Conservation (phyloP, 805 yeast genomes). For the Starmerella stellata region DNA sequence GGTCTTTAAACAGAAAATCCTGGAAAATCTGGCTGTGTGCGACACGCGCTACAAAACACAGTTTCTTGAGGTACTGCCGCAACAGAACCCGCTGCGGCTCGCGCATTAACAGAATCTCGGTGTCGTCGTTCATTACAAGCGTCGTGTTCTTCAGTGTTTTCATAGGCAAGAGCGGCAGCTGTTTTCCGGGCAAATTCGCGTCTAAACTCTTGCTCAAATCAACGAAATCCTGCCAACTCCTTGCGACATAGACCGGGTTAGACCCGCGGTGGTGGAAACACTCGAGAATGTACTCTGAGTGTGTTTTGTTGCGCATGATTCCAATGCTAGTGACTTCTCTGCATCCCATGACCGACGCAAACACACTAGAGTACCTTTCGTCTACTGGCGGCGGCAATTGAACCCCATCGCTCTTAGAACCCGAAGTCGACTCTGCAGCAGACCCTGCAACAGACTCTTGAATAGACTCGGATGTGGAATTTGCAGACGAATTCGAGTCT, state of each 20-base stretch:
- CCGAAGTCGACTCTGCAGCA: not conserved
- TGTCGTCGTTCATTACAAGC: conserved; percentile 5
- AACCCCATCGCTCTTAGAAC: conserved; percentile 7
- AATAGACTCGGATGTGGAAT: not conserved
- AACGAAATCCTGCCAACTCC: conserved; percentile 54
- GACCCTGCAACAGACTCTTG: not conserved
- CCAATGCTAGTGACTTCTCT: conserved; percentile 21
- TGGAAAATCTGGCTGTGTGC: conserved; percentile 34
- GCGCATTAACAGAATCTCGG: conserved; percentile 30
- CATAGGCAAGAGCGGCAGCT: conserved; percentile 40
- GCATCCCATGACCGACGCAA: conserved; percentile 54
- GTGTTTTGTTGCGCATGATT: conserved; percentile 17
- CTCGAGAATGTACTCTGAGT: conserved; percentile 21
- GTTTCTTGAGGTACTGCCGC: conserved; percentile 46
- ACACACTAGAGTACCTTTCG: conserved; percentile 36
- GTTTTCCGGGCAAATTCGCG: conserved; percentile 49
- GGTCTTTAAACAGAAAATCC: conserved; percentile 33
- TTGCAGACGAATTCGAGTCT: no score
- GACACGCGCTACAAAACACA: conserved; percentile 39
- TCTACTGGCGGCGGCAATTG: conserved; percentile 1
- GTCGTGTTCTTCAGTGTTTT: conserved; percentile 24
- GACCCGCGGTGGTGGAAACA: conserved; percentile 18
- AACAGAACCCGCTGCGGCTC: conserved; percentile 65
- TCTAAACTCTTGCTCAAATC: conserved; percentile 34
- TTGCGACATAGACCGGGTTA: conserved; percentile 32